These are phyloP conservation scores for Crucihimalaya himalaica DNA, from an alignment of 345 rosid species.

Conservation along the genomic window DNA sequence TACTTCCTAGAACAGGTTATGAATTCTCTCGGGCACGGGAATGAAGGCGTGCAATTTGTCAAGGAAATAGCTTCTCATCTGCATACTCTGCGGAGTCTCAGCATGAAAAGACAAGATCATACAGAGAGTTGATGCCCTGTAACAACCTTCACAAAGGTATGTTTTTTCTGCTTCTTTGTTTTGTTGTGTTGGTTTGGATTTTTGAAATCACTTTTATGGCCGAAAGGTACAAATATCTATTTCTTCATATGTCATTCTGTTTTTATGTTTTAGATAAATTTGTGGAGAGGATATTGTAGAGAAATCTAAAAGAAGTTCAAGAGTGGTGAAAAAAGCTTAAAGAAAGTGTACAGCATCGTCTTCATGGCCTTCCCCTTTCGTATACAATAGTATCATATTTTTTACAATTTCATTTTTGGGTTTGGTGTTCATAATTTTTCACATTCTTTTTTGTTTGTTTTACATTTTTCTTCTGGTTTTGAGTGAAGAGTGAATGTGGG, in stretches of 20 bases:
- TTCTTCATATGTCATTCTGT: neutral
- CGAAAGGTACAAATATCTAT: neutral
- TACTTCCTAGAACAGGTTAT: constrained; percentile 53
- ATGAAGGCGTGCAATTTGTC: constrained; percentile 49
- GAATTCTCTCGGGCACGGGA: constrained; percentile 47
- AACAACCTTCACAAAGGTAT: constrained; percentile 40
- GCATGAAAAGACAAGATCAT: constrained; percentile 37
- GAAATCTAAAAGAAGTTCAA: constrained; percentile 12
- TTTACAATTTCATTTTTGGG: constrained; percentile 23
- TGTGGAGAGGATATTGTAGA: constrained; percentile 16
- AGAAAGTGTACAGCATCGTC: constrained; percentile 37
- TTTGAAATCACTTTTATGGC: neutral
- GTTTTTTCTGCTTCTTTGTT: neutral
- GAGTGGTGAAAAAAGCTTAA: constrained; percentile 17
- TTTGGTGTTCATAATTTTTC: constrained; percentile 28
- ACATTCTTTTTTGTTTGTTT: constrained; percentile 13
- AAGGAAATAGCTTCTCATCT: constrained; percentile 55
- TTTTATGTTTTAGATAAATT: constrained; percentile 5
- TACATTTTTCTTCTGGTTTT: constrained; percentile 13
- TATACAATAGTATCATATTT: constrained; percentile 4
- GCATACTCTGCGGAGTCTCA: constrained; percentile 45
- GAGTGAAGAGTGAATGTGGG: constrained; percentile 25
- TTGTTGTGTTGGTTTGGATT: neutral
- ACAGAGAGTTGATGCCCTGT: constrained; percentile 36
- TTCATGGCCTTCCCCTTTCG: constrained; percentile 9